phyloP scores from a whole-genome alignment of 2,329 filamentous ascomycete genomes.

The Trichophyton simii region DNA sequence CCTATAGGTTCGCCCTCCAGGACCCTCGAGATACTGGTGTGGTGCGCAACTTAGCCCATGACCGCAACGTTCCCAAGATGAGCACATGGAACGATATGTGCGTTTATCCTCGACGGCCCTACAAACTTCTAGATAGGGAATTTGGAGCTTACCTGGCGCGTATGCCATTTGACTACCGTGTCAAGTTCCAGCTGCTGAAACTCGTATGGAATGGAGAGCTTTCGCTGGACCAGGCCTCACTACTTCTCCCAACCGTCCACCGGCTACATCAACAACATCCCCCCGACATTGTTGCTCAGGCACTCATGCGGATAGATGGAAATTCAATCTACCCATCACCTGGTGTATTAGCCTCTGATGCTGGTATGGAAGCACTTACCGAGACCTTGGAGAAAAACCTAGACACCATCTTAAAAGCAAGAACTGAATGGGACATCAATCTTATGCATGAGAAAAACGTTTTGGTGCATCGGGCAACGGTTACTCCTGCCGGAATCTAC shows the following conservation, averaged over 20 bases:
- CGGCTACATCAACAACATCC: slow-evolving; percentile 28
- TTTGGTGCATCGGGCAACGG: slow-evolving; percentile 42
- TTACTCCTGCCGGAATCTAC: slow-evolving; percentile 47
- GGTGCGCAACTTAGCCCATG: slow-evolving; percentile 17
- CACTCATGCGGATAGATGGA: slow-evolving; percentile 42
- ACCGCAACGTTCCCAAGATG: slow-evolving; percentile 14
- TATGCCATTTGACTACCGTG: slow-evolving; percentile 36
- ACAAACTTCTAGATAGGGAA: slow-evolving; percentile 3
- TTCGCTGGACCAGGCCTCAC: slow-evolving; percentile 39
- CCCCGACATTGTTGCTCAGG: slow-evolving; percentile 24
- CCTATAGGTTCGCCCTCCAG: slow-evolving; percentile 33
- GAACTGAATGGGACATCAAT: neutral
- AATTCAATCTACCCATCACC: slow-evolving; percentile 46
- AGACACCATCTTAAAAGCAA: neutral
- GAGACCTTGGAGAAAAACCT: slow-evolving; percentile 19
- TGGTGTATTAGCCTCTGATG: slow-evolving; percentile 34
- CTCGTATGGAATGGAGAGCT: slow-evolving; percentile 53
- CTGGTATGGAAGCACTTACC: slow-evolving; percentile 25
- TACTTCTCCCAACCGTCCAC: slow-evolving; percentile 8
- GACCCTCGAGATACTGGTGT: slow-evolving; percentile 18
- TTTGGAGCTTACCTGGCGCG: slow-evolving; percentile 12
- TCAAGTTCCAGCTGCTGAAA: slow-evolving; percentile 51
- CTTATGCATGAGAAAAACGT: slow-evolving; percentile 30
- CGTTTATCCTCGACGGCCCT: slow-evolving; percentile 2
- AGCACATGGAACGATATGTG: slow-evolving; percentile 14